Conservation (phyloP, 345 rosid genomes). For the Citrus medica region DNA sequence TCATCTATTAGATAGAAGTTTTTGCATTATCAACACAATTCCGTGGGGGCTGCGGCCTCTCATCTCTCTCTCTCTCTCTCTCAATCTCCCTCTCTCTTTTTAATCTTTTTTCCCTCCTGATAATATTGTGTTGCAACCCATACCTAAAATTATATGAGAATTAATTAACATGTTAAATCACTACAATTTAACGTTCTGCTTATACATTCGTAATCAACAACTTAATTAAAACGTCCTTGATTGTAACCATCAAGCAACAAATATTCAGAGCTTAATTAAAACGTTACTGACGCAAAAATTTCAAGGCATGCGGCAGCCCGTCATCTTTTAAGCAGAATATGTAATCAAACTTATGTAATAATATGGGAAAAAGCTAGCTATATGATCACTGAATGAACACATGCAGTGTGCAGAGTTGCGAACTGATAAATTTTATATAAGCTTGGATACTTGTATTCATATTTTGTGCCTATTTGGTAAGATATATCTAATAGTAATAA, state of each 20-base stretch:
- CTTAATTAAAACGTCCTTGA: background rate
- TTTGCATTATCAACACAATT: background rate
- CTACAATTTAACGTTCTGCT: background rate
- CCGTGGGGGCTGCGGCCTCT: no score
- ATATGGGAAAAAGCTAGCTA: background rate
- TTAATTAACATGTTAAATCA: background rate
- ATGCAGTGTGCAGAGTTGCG: background rate
- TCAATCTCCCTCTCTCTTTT: no score
- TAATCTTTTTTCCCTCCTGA: background rate
- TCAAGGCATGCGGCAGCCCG: no score
- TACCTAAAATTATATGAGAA: background rate
- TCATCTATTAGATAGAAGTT: background rate
- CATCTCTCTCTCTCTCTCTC: no score
- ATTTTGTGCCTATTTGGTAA: rapidly evolving
- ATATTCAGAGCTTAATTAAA: background rate
- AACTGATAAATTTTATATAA: no score
- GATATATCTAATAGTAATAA: rapidly evolving
- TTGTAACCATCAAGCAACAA: background rate
- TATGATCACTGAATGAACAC: background rate
- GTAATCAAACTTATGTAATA: background rate
- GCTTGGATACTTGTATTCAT: background rate
- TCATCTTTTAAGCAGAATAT: background rate
- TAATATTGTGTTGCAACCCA: background rate
- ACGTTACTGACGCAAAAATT: background rate
- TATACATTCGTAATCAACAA: no score